Evolutionary conservation across 2,329 filamentous ascomycete species (phyloP), one percentile per base, ranked within the genome.

Genomic region (Endoconidiophora polonica): DNA sequence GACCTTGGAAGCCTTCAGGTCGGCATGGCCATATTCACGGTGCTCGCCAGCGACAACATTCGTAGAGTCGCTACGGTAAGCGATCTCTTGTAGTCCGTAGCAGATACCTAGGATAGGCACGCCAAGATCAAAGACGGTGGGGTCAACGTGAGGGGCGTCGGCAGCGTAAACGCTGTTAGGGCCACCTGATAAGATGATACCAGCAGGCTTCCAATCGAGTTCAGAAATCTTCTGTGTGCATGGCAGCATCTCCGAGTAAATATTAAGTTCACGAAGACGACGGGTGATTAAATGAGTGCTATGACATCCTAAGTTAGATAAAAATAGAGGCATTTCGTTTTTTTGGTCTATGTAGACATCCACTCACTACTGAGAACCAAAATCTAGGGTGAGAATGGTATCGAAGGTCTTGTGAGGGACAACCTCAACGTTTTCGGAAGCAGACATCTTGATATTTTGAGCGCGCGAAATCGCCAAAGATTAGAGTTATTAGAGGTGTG

Each of bases 161-260:
- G 79, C 67, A 50, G 87, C 84, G 60, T 94, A 94, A 48, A 95
- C 88, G 2, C 82, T 88, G 49, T 68, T 68, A n/a, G 74, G 74
- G 4, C 67, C 68, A 50, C 68, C 68, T 24, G 61, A 64, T 9
- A 68, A 54, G 51, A 94, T 83, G 56, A 96, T 79, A 57, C 88
- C 90, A 61, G 82, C 83, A 18, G 90, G 90, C 61, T 79, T 86
- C 71, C 76, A 94, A 44, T 71, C 62, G 33, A 94, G 73, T 50
- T 91, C 84, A 5, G 76, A 68, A 20, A 93, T 66, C 69, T 90
- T 90, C 59, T 83, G 79, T 43, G 82, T 93, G 66, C 87, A 94
- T 20, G 84, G 84, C 41, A 93, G 77, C 80, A 94, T 83, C 68
- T 94, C 87, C 54, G 79, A 79, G 70, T 84, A 94, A 63, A 93